Evolutionary conservation across 805 yeast genomes (phyloP).

Genomic region (Monosporozyma servazzii): DNA sequence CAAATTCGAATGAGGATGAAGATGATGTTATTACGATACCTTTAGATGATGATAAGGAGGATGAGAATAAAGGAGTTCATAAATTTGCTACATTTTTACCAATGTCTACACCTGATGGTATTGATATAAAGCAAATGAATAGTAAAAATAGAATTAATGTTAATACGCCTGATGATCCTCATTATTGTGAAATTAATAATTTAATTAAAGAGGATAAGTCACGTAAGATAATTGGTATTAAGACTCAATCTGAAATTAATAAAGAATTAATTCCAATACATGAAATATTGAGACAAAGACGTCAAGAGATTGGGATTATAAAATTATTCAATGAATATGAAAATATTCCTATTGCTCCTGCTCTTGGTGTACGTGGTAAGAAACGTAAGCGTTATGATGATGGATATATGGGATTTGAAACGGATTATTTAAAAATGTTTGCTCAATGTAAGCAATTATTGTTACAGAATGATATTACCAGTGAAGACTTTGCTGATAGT

Average conservation of each 20-base stretch:
- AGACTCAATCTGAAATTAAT: conserved; percentile 19
- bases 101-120: neutral
- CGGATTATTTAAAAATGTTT: conserved; percentile 22
- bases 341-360: conserved; percentile 29
- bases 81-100: neutral
- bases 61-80: neutral
- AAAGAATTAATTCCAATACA: conserved; percentile 19
- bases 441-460: conserved; percentile 18
- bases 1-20: neutral
- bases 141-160: neutral
- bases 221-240: conserved; percentile 3
- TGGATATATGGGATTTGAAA: conserved; percentile 27
- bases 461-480: conserved; percentile 3
- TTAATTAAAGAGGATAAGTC: neutral
- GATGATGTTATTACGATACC: neutral
- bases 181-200: neutral
- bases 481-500: neutral
- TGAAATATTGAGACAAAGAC: conserved; percentile 12
- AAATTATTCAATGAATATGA: conserved; percentile 29
- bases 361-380: conserved; percentile 31
- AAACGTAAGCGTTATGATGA: conserved; percentile 29
- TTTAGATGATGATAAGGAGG: neutral
- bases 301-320: conserved; percentile 26
- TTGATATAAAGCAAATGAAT: neutral
- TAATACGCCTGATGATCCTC: neutral